Evolutionary conservation across 306 rosid genomes (phyloP), one percentile per base, ranked within the genome.

Genomic region (Sphenostylis stenocarpa): DNA sequence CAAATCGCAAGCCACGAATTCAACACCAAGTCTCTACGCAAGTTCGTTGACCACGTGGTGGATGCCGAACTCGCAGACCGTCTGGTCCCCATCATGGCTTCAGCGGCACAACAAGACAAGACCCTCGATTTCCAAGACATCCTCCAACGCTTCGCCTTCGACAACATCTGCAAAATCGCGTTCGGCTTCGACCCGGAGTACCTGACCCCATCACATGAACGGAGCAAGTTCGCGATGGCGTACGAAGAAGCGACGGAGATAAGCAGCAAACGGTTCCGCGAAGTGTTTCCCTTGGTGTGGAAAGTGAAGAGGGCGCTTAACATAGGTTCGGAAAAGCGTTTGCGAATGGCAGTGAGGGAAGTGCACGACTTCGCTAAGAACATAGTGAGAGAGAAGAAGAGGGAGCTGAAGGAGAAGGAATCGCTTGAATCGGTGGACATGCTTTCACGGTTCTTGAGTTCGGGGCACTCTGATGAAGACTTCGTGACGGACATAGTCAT

Each of bases 131-230:
- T 93, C 49, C 94, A 91, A 65, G 93, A 91, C 47, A 83, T 91
- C 43, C 89, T 93, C 9, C 94, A 91, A 44, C 80, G 97, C 2
- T 91, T 93, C 24, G 85, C 91, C 0, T 90, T 93, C 45, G 97
- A 93, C 44, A 93, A 90, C 76, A 86, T 91, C 15, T 84, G 97
- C 77, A 80, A 73, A 29, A 90, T 91, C 29, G 92, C 94, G 6
- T 88, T 93, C 1, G 97, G 97, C 1, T 85, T 81, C 39, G 94
- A 93, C 24, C 92, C 97, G 0, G 86, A 76, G 1, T 87, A 89
- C 80, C 45, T 93, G 5, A 64, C 80, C 0, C 84, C 88, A 6
- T 87, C 91, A 8, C 60, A 70, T 1, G 84, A 86, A 2, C 15
- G 70, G 2, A 43, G 90, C 19, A 77, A 78, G 29, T 87, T 93